These are phyloP conservation scores for Herpotrichia juniperi DNA, from an alignment of 2,329 filamentous ascomycete genomes.

Conservation along the genomic window DNA sequence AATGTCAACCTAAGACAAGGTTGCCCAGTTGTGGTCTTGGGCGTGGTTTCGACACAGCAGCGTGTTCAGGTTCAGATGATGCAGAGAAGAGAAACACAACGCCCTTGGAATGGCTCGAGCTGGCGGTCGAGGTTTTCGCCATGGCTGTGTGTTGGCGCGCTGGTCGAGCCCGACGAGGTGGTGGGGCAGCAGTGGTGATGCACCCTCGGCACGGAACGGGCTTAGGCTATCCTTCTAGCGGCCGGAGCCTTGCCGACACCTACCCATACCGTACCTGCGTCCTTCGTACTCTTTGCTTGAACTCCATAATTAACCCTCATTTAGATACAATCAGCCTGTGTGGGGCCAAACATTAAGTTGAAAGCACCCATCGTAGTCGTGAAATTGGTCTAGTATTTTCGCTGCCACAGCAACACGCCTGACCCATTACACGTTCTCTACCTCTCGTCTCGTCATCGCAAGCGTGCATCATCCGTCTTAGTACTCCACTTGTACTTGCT, in stretches of 20 bases:
- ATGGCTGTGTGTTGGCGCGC: conserved; percentile 1
- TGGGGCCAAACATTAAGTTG: too few species aligned
- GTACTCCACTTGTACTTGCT: too few species aligned
- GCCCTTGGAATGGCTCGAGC: not conserved
- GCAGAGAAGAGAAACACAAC: not conserved
- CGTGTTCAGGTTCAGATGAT: not conserved
- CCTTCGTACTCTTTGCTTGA: not conserved
- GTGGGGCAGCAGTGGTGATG: not conserved
- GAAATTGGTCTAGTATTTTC: too few species aligned
- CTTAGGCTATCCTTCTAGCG: not conserved
- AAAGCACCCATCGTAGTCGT: too few species aligned
- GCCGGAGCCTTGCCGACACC: not conserved
- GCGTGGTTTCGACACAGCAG: not conserved
- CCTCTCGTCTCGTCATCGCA: too few species aligned
- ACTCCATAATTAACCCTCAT: too few species aligned
- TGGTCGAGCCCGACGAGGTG: not conserved
- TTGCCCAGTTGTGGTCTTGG: not conserved
- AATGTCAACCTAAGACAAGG: not conserved
- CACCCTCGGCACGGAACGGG: not conserved
- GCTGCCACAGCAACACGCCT: too few species aligned
- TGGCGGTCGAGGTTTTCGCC: not conserved
- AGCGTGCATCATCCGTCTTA: too few species aligned
- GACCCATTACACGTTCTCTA: too few species aligned
- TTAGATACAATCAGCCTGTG: too few species aligned
- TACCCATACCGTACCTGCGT: not conserved